Percentiles rank a stretch among this genome's conserved stretches.
Conservation (phyloP, 2,329 filamentous ascomycete species). For the Phyllosticta citrichinensis region DNA sequence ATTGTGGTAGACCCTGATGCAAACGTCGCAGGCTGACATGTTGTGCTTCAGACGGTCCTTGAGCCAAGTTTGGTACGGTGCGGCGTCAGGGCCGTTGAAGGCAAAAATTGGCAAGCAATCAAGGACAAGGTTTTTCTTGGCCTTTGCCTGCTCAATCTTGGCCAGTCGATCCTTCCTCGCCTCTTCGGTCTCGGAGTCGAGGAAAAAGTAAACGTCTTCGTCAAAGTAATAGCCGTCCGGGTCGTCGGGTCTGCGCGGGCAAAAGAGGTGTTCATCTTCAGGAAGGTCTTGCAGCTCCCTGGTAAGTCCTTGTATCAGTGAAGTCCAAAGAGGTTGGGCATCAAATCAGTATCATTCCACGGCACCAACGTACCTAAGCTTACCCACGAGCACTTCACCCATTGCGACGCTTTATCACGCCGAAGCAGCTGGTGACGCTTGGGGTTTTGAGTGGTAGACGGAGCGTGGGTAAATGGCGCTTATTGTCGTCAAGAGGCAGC, state of each 20-base stretch:
- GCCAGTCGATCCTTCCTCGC: slow-evolving; percentile 20
- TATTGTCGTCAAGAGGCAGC: neutral
- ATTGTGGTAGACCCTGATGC: slow-evolving; percentile 39
- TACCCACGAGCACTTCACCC: slow-evolving; percentile 7
- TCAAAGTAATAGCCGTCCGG: slow-evolving; percentile 31
- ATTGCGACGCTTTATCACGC: neutral
- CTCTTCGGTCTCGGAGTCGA: slow-evolving; percentile 19
- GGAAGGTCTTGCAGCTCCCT: slow-evolving; percentile 30
- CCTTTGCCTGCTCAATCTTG: slow-evolving; percentile 28
- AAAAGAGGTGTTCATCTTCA: slow-evolving; percentile 38
- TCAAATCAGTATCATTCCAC: neutral
- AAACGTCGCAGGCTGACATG: slow-evolving; percentile 39
- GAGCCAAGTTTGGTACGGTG: slow-evolving; percentile 31
- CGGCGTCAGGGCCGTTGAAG: slow-evolving; percentile 38
- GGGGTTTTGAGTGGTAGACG: neutral
- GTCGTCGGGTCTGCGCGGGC: slow-evolving; percentile 30
- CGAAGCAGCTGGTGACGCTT: neutral
- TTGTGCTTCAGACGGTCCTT: slow-evolving; percentile 29
- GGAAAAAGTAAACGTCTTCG: slow-evolving; percentile 31
- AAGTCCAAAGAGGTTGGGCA: neutral
- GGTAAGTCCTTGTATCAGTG: neutral
- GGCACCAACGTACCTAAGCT: slow-evolving; percentile 5
- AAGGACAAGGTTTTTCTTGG: slow-evolving; percentile 31
- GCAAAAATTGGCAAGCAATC: slow-evolving; percentile 37
- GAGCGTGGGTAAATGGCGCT: neutral